Base-by-base conservation (phyloP, 2,329 filamentous ascomycete genomes). In the Trichoderma koningiopsis region DNA sequence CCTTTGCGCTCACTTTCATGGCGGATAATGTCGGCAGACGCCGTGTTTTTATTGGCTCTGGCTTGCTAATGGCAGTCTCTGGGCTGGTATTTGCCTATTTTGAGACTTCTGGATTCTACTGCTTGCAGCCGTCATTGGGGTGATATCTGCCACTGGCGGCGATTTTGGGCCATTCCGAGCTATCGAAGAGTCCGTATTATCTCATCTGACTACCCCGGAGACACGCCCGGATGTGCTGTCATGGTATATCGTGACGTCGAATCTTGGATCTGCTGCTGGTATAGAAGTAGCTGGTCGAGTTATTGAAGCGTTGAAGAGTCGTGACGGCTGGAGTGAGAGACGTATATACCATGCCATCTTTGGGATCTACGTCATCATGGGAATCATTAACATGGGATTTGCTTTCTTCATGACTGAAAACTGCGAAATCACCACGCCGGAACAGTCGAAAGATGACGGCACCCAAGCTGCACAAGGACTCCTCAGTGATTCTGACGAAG, bases 141-240 rank as follows among this genome's bases (percentile, higher is more conserved):
- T 90, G 4, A 85, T 90, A 64, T 88, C 85, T 75, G 84, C 88
- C 0, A 88, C 81, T 2, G 89, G 89, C 7, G 85, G 87, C 19
- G 89, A 91, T 72, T 90, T 91, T 74, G 89, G 89, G 0, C 89
- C 89, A 0, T 91, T 91, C 72, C 81, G 89, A 47, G 87, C 87
- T 4, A 87, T 92, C 37, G 89, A 91, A 75, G 89, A 91, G 80
- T 88, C 86, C 0, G 87, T 86, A 40, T 75, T 91, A 8, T 86
- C 88, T 5, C 87, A 90, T 74, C 80, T 91, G 56, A 90, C 88
- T 0, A 83, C 79, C 0, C 82, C 84, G 0, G 77, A 81, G 35
- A 85, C 84, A 0, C 80, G 89, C 58, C 81, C 87, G 16, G 88
- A 91, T 76, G 88, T 91, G n/a, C 81, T 91, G 70, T 84, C 86